Evolutionary conservation across 148 eudicot species (phyloP).

Genomic region (Silene uniflora): DNA sequence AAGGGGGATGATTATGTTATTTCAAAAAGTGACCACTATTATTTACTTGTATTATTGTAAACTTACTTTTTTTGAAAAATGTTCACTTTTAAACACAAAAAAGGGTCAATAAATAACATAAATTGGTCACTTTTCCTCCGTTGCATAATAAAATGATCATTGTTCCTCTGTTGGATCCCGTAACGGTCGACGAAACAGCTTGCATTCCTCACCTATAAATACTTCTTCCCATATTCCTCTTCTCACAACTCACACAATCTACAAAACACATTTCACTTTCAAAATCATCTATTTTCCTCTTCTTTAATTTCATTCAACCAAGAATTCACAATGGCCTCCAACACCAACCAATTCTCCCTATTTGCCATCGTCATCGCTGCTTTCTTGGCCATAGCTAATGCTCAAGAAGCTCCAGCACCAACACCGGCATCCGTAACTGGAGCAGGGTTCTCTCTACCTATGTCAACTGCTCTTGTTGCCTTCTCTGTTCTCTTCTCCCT

Average conservation of each 20-base stretch:
- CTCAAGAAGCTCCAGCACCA: constrained; percentile 11
- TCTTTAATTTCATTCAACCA: not conserved
- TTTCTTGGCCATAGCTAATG: not conserved
- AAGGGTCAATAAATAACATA: too few species aligned
- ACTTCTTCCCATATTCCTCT: not conserved
- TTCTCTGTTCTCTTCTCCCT: constrained; percentile 13
- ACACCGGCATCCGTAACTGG: constrained; percentile 4
- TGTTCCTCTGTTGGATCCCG: too few species aligned
- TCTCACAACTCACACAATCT: not conserved
- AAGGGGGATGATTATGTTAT: too few species aligned
- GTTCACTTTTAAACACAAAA: too few species aligned
- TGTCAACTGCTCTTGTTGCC: constrained; percentile 9
- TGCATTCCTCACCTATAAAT: not conserved
- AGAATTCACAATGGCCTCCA: constrained; percentile 7
- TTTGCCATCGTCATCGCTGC: not conserved
- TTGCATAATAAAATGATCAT: too few species aligned
- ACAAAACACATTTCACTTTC: not conserved
- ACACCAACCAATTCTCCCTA: not conserved
- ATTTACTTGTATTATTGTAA: too few species aligned
- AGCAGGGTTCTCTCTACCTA: constrained; percentile 16
- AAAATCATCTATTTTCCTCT: not conserved
- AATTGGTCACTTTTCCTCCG: too few species aligned
- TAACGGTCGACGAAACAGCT: too few species aligned
- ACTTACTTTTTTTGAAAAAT: too few species aligned
- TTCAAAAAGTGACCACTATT: too few species aligned